Percentiles rank a stretch among this genome's conserved stretches.
phyloP scores from a whole-genome alignment of 805 yeast genomes.

The Metschnikowia bowlesiae region DNA sequence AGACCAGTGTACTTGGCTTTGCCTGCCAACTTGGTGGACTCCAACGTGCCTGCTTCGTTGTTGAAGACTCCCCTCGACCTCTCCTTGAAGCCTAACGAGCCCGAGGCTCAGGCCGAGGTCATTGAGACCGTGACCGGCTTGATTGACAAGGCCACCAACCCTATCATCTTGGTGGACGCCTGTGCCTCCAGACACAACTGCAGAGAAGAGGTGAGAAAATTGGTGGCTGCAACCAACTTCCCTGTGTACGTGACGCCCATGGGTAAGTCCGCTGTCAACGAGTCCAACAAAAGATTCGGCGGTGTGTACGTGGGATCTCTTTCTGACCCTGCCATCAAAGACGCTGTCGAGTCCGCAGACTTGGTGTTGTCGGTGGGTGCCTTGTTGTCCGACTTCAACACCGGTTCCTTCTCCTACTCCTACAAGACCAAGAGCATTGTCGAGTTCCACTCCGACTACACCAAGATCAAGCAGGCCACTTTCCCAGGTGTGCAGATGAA shows the following conservation, averaged over 20 bases:
- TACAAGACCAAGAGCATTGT: constrained; percentile 70
- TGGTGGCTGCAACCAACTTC: constrained; percentile 67
- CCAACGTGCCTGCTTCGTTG: constrained; percentile 50
- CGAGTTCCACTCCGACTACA: constrained; percentile 75
- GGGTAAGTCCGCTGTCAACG: constrained; percentile 82
- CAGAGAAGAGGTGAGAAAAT: constrained; percentile 54
- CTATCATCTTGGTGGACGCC: constrained; percentile 78
- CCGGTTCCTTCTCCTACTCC: constrained; percentile 79
- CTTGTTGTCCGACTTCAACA: constrained; percentile 80
- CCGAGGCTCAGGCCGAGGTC: constrained; percentile 61
- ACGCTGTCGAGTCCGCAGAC: constrained; percentile 70
- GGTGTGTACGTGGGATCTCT: constrained; percentile 86
- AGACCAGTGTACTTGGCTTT: constrained; percentile 80
- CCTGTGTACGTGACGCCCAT: constrained; percentile 84
- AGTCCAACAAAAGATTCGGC: constrained; percentile 52
- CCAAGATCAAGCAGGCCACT: constrained; percentile 63
- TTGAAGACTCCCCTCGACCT: constrained; percentile 65
- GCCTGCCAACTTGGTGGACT: constrained; percentile 77
- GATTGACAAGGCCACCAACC: constrained; percentile 58
- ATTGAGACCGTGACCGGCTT: constrained; percentile 46
- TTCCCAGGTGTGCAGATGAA: constrained; percentile 74
- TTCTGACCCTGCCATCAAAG: constrained; percentile 67
- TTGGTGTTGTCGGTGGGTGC: constrained; percentile 78
- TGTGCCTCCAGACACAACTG: constrained; percentile 79
- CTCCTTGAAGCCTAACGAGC: constrained; percentile 52